phyloP scores from a whole-genome alignment of 129 eudicot species.

The Helianthus annuus region HanXRQr2.0-SUNRISE NC_035441.2:71604603-71605102 shows the following conservation, averaged over 20 bases:
- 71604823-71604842: slow-evolving; percentile 79
- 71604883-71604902: slow-evolving; percentile 49
- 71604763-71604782: slow-evolving; percentile 87
- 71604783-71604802: slow-evolving; percentile 73
- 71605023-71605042: neutral
- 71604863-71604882: slow-evolving; percentile 67
- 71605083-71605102: slow-evolving; percentile 84
- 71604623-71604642: slow-evolving; percentile 70
- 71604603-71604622: slow-evolving; percentile 72
- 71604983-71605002: neutral
- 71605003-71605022: neutral
- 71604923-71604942: slow-evolving; percentile 79
- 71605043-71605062: slow-evolving; percentile 53
- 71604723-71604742: slow-evolving; percentile 79
- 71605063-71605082: slow-evolving; percentile 81
- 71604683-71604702: slow-evolving; percentile 81
- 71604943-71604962: slow-evolving; percentile 85
- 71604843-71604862: slow-evolving; percentile 72
- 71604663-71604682: slow-evolving; percentile 58
- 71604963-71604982: neutral
- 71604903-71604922: slow-evolving; percentile 80
- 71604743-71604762: slow-evolving; percentile 73
- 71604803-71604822: slow-evolving; percentile 75
- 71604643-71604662: slow-evolving; percentile 75
- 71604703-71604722: slow-evolving; percentile 65